Base-by-base conservation (phyloP, 169 alveolate species). In the Eimeria maxima region DNA sequence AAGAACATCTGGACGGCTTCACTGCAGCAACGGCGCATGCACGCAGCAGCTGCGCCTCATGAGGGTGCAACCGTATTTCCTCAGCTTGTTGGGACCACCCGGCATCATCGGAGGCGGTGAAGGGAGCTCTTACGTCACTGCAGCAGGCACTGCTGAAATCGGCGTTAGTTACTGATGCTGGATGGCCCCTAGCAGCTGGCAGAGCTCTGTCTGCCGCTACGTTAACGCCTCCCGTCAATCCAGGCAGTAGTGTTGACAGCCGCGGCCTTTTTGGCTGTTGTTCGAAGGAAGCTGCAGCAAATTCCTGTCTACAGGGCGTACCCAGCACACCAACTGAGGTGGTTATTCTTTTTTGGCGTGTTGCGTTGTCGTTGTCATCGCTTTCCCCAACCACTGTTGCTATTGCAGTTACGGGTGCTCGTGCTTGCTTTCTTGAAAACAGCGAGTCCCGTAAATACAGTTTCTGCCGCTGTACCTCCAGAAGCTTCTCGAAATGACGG, bases 1-100 rank as follows among this genome's bases (percentile, higher is more conserved):
- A 86, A 22, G 93, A 67, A n/a, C 63, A 8, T 63, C 7, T 20
- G 24, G 81, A 24, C 93, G 93, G 93, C 42, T 86, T 18, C 60
- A 47, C 93, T 33, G 93, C 44, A 24, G 93, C 93, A 24, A n/a
- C 78, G 57, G 93, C 93, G 47, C 93, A 86, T 22, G 80, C 80
- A 63, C 27, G 80, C 74, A 86, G 93, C 93, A 86, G 93, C 80
- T 38, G 93, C 78, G 42, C 60, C 80, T 86, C 93, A n/a, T 86
- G 80, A 38, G 44, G 63, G 20, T 57, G 63, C 45, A 60, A 53
- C 22, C 44, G 57, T 69, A 60, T 16, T 47, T 45, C 60, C 11
- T 29, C 76, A 20, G 60, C 53, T 1, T 57, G 24, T 16, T 29
- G 22, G 22, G 73, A 50, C 13, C 14, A 5, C n/a, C n/a, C 90